Evolutionary conservation across 257 asterid species (phyloP), one percentile per base, ranked within the genome.

Genomic region (Echites panduratus): DNA sequence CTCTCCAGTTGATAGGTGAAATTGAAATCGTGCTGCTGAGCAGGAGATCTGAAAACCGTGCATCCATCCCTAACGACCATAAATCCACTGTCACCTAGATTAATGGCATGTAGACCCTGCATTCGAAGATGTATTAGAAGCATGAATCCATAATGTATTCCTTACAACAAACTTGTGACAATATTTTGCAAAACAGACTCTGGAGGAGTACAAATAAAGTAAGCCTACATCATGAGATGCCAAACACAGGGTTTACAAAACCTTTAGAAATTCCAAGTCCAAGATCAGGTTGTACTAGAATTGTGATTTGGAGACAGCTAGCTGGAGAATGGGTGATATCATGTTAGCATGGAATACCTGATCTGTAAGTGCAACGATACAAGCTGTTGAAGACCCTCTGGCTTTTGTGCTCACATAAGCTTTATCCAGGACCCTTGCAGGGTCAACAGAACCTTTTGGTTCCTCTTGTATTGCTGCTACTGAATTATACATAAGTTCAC

Each of bases 21-120:
- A 83, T 95, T 95, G 82, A 90, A 95, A 86, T 90, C 99, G 72
- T 95, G 99, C 89, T 92, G 99, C 86, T 95, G 99, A 35, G 76
- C 88, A 59, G 95, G 96, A 67, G 98, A 90, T 81, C 91, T 83
- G 82, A 92, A 86, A 65, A 95, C 91, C 5, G 91, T 92, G 70
- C 86, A 77, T 47, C 99, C 99, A 22, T 86, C 96, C 83, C 99
- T 87, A 54, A 92, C 87, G 72, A 95, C 98, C 89, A 92, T 85
- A 76, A 95, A 95, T 66, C 99, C 99, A 73, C 98, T 95, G 76
- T 95, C 99, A 61, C 98, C 99, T 52, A 95, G 77, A 84, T 95
- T 95, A 66, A 90, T 80, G 75, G 99, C 99, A 72, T 87, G 90
- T 71, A 92, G 93, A 74, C 96, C 93, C 99, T 94, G 76, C 82